phyloP scores from a whole-genome alignment of 164 flowering plant species.

The Magnolia changhungtana region DNA sequence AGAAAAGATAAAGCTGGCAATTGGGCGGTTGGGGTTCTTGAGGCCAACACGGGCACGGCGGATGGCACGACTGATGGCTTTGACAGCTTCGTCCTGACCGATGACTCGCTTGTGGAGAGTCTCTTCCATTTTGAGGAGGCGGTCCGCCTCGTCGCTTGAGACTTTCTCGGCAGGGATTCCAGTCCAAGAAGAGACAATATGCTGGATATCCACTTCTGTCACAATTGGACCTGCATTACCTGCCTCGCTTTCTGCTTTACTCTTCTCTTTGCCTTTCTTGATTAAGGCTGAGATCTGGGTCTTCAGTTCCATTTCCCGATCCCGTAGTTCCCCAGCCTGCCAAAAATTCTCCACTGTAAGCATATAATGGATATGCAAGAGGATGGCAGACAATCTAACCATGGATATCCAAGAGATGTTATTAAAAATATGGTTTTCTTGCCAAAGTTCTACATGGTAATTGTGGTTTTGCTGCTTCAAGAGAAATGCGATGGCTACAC shows the following conservation, averaged over 20 bases:
- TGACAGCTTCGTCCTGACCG: too few relatives aligned
- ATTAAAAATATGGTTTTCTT: too few relatives aligned
- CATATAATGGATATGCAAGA: background rate
- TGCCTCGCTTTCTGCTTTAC: slow-evolving; percentile 72
- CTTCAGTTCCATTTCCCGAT: slow-evolving; percentile 21
- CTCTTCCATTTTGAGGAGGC: slow-evolving; percentile 92
- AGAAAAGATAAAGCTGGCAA: too few relatives aligned
- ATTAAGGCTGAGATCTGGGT: slow-evolving; percentile 59
- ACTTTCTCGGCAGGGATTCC: slow-evolving; percentile 28
- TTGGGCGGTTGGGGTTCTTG: too few relatives aligned
- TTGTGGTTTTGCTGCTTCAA: too few relatives aligned
- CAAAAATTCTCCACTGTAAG: background rate
- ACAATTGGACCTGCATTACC: slow-evolving; percentile 67
- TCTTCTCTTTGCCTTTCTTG: slow-evolving; percentile 70
- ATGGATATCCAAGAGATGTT: too few relatives aligned
- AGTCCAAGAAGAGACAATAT: slow-evolving; percentile 81
- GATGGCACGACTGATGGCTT: too few relatives aligned
- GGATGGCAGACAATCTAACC: background rate
- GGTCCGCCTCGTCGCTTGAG: slow-evolving; percentile 72
- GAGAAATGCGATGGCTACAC: too few relatives aligned
- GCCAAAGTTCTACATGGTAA: too few relatives aligned
- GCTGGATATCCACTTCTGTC: slow-evolving; percentile 75
- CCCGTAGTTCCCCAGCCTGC: slow-evolving; percentile 79
- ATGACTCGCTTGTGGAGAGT: too few relatives aligned
- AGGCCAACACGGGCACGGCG: too few relatives aligned